Evolutionary conservation across 1,284 basidiomycete genomes (phyloP).

Genomic region (Ganoderma sp.): DNA sequence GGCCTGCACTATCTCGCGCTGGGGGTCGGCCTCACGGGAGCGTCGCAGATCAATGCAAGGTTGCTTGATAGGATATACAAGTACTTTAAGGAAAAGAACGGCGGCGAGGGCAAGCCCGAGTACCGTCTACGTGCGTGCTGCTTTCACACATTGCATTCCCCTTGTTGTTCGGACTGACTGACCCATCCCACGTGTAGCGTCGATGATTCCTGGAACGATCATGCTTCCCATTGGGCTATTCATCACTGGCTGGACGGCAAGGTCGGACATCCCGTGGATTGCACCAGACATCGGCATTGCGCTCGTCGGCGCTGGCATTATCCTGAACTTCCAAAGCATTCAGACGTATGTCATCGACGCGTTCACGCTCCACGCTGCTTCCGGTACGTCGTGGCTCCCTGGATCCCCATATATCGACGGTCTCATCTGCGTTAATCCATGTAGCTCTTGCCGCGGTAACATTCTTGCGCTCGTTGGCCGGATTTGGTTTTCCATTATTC

Average conservation of each 20-base stretch:
- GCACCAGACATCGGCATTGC: slow-evolving; percentile 68
- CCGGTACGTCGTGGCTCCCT: slow-evolving; percentile 46
- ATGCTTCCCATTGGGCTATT: slow-evolving; percentile 65
- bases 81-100: slow-evolving; percentile 54
- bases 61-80: slow-evolving; percentile 62
- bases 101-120: slow-evolving; percentile 63
- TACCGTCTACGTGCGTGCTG: slow-evolving; percentile 44
- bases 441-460: slow-evolving; percentile 63
- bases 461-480: slow-evolving; percentile 62
- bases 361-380: slow-evolving; percentile 70
- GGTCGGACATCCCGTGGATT: slow-evolving; percentile 66
- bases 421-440: slow-evolving; percentile 3
- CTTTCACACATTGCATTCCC: neutral
- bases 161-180: neutral
- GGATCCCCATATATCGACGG: slow-evolving; percentile 27
- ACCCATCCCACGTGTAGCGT: slow-evolving; percentile 44
- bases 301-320: slow-evolving; percentile 57
- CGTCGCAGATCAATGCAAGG: slow-evolving; percentile 65
- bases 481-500: slow-evolving; percentile 73
- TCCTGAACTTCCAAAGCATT: slow-evolving; percentile 62
- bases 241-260: slow-evolving; percentile 69
- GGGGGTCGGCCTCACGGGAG: slow-evolving; percentile 57
- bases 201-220: slow-evolving; percentile 63
- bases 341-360: slow-evolving; percentile 71
- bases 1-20: slow-evolving; percentile 70